phyloP scores from a whole-genome alignment of 1,139 yeast genomes.

The Saccharomyces hybrid region DNA sequence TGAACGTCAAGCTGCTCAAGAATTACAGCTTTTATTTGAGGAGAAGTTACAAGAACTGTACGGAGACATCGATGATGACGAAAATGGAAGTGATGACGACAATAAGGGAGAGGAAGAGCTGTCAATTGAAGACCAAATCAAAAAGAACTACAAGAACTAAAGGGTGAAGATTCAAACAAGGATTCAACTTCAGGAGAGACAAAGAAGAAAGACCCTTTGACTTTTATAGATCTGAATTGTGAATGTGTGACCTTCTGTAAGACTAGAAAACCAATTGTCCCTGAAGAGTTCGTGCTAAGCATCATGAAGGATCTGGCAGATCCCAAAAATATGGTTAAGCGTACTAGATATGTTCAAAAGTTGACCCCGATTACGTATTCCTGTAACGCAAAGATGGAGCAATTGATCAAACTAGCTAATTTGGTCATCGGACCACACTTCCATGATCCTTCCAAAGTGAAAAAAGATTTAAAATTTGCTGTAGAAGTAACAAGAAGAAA shows the following conservation, averaged over 20 bases:
- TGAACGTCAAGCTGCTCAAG: slow-evolving; percentile 68
- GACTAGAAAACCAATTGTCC: slow-evolving; percentile 68
- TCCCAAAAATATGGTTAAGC: slow-evolving; percentile 39
- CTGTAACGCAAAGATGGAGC: slow-evolving; percentile 64
- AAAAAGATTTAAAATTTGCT: slow-evolving; percentile 57
- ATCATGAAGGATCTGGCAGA: slow-evolving; percentile 55
- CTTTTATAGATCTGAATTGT: slow-evolving; percentile 64
- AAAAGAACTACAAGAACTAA: slow-evolving; percentile 57
- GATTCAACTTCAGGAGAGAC: slow-evolving; percentile 15
- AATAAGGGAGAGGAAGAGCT: slow-evolving; percentile 36
- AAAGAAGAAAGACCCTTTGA: slow-evolving; percentile 43
- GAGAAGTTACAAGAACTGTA: slow-evolving; percentile 52
- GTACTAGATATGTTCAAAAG: slow-evolving; percentile 67
- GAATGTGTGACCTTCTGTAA: slow-evolving; percentile 84
- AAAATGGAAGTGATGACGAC: slow-evolving; percentile 31
- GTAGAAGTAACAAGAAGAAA: slow-evolving; percentile 73
- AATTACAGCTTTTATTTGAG: slow-evolving; percentile 54
- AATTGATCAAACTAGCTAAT: slow-evolving; percentile 50
- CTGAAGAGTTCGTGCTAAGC: slow-evolving; percentile 57
- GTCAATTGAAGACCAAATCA: slow-evolving; percentile 69
- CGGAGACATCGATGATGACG: slow-evolving; percentile 34
- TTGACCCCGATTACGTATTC: slow-evolving; percentile 74
- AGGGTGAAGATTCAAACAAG: slow-evolving; percentile 29
- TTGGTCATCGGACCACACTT: slow-evolving; percentile 61
- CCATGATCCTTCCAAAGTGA: slow-evolving; percentile 43